Percentiles rank a stretch among this genome's conserved stretches.
Conservation (phyloP, 2,329 filamentous ascomycete species). For the Aureobasidium sp. region DNA sequence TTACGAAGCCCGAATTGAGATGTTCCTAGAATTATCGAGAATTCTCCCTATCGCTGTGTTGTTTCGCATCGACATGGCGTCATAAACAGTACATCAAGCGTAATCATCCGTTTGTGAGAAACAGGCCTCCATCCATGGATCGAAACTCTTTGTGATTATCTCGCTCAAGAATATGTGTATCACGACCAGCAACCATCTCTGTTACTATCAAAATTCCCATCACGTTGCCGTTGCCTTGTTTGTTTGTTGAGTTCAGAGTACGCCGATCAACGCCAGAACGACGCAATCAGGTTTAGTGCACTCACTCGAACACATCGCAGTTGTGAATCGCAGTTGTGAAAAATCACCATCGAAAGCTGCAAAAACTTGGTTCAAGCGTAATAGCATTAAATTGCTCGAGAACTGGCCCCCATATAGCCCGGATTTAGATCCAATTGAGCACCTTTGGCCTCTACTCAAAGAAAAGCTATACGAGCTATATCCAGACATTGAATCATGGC, state of each 20-base stretch:
- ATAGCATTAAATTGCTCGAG: too few relatives aligned
- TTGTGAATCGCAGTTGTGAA: too few relatives aligned
- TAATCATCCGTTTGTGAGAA: background rate
- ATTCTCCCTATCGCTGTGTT: background rate
- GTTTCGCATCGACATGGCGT: background rate
- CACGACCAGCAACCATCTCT: background rate
- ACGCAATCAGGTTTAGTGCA: background rate
- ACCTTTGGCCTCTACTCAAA: too few relatives aligned
- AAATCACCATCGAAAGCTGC: too few relatives aligned
- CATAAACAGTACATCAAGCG: background rate
- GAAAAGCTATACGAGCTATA: too few relatives aligned
- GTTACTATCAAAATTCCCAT: background rate
- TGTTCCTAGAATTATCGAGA: background rate
- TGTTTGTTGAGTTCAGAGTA: background rate
- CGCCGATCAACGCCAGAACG: background rate
- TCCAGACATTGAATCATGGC: too few relatives aligned
- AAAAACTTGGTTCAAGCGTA: too few relatives aligned
- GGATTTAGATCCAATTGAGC: too few relatives aligned
- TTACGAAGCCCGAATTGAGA: background rate
- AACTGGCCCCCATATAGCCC: too few relatives aligned
- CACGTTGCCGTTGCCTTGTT: background rate
- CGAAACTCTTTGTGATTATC: background rate
- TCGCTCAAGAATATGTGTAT: background rate
- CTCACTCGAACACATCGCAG: background rate
- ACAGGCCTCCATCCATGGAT: background rate